Base-by-base conservation (phyloP, 2,329 filamentous ascomycete species). In the Ceratocystis variospora region DNA sequence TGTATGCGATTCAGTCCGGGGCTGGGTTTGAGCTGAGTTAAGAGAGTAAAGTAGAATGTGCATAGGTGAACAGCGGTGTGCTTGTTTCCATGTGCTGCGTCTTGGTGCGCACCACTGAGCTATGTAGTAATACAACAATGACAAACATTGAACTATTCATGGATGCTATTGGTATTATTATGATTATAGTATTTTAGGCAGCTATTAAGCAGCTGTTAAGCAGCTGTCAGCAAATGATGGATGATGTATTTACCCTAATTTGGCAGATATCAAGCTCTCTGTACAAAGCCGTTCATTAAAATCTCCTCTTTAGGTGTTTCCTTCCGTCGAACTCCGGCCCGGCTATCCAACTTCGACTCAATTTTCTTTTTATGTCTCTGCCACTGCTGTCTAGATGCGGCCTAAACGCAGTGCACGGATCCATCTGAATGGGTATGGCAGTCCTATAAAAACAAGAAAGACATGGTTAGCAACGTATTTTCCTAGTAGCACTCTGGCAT, bases 1-100 rank as follows among this genome's bases (percentile, higher is more conserved):
- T 97, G 64, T 96, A 96, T 75, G 93, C 93, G 7, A 84, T 96
- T 22, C 89, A 89, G 71, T 88, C 90, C 0, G 91, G 91, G 0
- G 93, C 94, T 61, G 93, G 94, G 0, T 99, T 99, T 76, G 93
- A 97, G 78, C 77, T 94, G 69, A 87, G 84, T 71, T 87, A 57
- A 50, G 45, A 17, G 31, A 22, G 15, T 5, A 5, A 22, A 46
- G n/a, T 15, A 41, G 37, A 41, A 10, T 15, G 37, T 41, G 5
- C 3, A 41, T 41, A 41, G 10, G 37, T 15, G 37, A 41, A 41
- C 12, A 15, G 10, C 37, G 12, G 37, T 41, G 10, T 41, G 37
- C 3, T 41, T 41, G 37, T 41, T 41, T 41, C 37, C 37, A 41
- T 41, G 10, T 5, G 10, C 10, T 41, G 37, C 37, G 3, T 41